phyloP scores from a whole-genome alignment of 2,329 filamentous ascomycete genomes.

The Biscogniauxia mediterranea region DNA sequence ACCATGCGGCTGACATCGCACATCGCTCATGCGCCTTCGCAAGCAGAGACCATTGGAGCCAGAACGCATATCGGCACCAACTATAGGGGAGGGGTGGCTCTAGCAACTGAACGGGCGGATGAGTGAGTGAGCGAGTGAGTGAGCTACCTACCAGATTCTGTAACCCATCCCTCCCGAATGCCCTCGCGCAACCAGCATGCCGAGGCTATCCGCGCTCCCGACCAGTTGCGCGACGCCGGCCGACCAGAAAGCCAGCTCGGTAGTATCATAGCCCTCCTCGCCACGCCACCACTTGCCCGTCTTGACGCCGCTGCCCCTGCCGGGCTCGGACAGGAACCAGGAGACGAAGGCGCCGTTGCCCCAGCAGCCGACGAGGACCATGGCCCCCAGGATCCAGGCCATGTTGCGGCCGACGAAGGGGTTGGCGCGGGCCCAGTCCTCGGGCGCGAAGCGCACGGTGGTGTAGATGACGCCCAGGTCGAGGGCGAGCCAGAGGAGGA shows the following conservation, averaged over 20 bases:
- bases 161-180: slow-evolving; percentile 50
- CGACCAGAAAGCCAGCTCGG: slow-evolving; percentile 50
- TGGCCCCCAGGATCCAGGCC: slow-evolving; percentile 34
- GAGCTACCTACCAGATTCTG: slow-evolving; percentile 45
- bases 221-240: slow-evolving; percentile 44
- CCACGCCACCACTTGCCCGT: slow-evolving; percentile 45
- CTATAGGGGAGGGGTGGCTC: too few species aligned
- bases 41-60: too few species aligned
- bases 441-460: slow-evolving; percentile 41
- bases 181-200: slow-evolving; percentile 44
- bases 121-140: background rate
- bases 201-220: slow-evolving; percentile 39
- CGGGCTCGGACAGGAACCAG: slow-evolving; percentile 47
- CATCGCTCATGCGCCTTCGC: too few species aligned
- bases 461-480: slow-evolving; percentile 47
- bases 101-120: too few species aligned
- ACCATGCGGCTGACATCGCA: too few species aligned
- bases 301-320: slow-evolving; percentile 41
- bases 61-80: too few species aligned
- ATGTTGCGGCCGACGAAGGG: slow-evolving; percentile 43
- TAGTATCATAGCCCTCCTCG: slow-evolving; percentile 43
- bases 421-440: slow-evolving; percentile 40
- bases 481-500: slow-evolving; percentile 48
- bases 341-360: slow-evolving; percentile 42
- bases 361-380: slow-evolving; percentile 37